Base-by-base conservation (phyloP, 129 eudicot species). In the Oenanthe sinensis region DNA sequence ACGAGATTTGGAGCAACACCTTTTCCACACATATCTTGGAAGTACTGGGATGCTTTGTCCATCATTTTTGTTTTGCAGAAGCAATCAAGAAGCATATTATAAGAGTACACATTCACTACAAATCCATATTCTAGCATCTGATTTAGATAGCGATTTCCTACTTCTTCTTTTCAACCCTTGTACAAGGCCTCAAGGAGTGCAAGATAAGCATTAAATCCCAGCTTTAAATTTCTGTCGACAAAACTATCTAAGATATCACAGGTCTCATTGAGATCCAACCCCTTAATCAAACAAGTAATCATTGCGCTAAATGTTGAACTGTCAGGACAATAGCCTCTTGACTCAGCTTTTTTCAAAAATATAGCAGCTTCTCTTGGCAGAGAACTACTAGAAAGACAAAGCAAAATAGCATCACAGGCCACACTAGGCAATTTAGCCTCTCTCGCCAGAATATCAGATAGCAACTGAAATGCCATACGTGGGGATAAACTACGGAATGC, bases 61-160 rank as follows among this genome's bases (percentile, higher is more conserved):
- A 89, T 88, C 94, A 88, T 87, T 45, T 88, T 85, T 17, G 82
- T 79, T 81, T 95, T 95, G 89, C 89, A 82, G 82, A 90, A 86
- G 83, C 94, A 88, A 76, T 90, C 97, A 76, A 95, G 84, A 26
- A 95, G 83, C 93, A 86, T 87, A 83, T 95, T 95, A 84, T 91
- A 95, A 3, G 94, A 88, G 74, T 80, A 67, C 70, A 88, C 92
- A 80, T 85, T 88, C 22, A 75, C 50, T 69, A 95, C 83, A 44
- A 87, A 83, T 65, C 94, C 90, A 65, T 81, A 79, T 26, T 79
- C 71, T 55, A 87, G 45, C 75, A 95, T 82, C 81, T 83, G 81
- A 67, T 76, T 83, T 76, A 92, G 40, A 80, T 88, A 95, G 7
- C 83, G 63, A 82, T 88, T 81, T 52, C 94, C 98, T 79, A 84